These are phyloP conservation scores for Pigoraptor vietnamica DNA, from an alignment of 78 protist species.

Conservation along the genomic window DNA sequence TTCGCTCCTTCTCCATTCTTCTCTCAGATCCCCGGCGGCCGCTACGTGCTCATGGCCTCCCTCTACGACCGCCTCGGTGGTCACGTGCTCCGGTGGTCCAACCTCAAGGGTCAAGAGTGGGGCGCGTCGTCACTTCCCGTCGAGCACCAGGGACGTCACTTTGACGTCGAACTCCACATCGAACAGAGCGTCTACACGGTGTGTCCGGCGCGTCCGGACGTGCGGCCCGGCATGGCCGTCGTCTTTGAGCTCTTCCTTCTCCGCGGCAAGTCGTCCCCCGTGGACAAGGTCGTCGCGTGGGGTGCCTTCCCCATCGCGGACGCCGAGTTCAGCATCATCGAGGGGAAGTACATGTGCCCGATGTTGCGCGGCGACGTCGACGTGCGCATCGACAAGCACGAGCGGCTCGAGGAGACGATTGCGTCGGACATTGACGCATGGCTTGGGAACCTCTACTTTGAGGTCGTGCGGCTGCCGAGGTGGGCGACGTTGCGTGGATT, in stretches of 20 bases:
- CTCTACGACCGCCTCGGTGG: constrained; percentile 32
- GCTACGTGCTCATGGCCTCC: constrained; percentile 1
- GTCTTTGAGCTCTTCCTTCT: constrained; percentile 33
- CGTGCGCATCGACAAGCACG: neutral
- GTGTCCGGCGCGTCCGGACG: constrained; percentile 4
- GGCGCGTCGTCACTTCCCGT: neutral
- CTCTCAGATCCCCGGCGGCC: neutral
- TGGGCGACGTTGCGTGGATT: too few species aligned
- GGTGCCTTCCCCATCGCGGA: constrained; percentile 31
- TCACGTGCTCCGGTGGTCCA: constrained; percentile 5
- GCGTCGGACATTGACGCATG: constrained; percentile 12
- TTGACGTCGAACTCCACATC: neutral
- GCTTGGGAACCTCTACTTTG: constrained; percentile 39
- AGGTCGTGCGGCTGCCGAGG: constrained; percentile 15
- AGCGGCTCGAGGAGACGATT: neutral
- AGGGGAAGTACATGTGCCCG: constrained; percentile 27
- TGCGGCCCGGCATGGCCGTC: constrained; percentile 20
- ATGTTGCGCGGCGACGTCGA: constrained; percentile 15
- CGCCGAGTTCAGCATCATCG: constrained; percentile 4
- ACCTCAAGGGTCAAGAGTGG: neutral
- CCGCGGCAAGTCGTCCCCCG: neutral
- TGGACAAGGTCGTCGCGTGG: constrained; percentile 33
- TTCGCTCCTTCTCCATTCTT: neutral
- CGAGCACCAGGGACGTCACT: neutral
- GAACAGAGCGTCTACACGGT: constrained; percentile 21